Base-by-base conservation (phyloP, 2,329 filamentous ascomycete genomes). In the Ustilaginoidea virens region DNA sequence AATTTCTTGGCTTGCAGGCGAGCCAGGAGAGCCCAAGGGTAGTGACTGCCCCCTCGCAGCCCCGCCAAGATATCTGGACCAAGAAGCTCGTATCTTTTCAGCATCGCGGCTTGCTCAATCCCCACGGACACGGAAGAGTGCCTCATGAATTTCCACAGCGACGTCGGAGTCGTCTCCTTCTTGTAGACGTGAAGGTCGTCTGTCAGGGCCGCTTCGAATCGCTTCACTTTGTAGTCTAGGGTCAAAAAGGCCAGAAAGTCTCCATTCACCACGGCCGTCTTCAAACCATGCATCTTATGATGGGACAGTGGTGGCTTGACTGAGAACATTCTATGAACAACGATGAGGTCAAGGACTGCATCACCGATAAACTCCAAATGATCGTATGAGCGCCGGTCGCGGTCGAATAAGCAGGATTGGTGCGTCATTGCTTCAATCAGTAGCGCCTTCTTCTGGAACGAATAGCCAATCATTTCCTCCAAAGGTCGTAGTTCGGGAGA, bases 341-440 rank as follows among this genome's bases (percentile, higher is more conserved):
- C 58, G 31, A 93, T 58, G 40, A 74, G 67, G 50, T 96, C 87
- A 0, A 96, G 68, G 3, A 94, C 60, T 0, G 83, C 70, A 41
- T 96, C 87, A 1, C 87, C 87, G 0, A 94, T 57, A 42, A 90
- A 93, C 45, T 94, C 87, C 1, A 94, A 65, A 0, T 85, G 69
- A 39, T 94, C 80, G 9, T 72, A 63, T 0, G 55, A 54, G 25
- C 44, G 40, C 10, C 38, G 35, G 2, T 36, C 33, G 14, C 53
- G 60, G 3, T 59, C 58, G 4, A 63, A 56, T 11, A 55, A 51
- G 17, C 58, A 58, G 0, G 80, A 86, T 0, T 71, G 59, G 44
- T 94, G 86, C 0, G 85, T 93, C 28, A 87, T 60, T 3, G 86
- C 80, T 53, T 94, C 81, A 0, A 79, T 44, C 1, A 94, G 61